Percentiles rank a stretch among this genome's conserved stretches.
These are phyloP conservation scores for Diaporthe nobilis DNA, from an alignment of 2,329 filamentous ascomycete species.

Conservation along the genomic window DNA sequence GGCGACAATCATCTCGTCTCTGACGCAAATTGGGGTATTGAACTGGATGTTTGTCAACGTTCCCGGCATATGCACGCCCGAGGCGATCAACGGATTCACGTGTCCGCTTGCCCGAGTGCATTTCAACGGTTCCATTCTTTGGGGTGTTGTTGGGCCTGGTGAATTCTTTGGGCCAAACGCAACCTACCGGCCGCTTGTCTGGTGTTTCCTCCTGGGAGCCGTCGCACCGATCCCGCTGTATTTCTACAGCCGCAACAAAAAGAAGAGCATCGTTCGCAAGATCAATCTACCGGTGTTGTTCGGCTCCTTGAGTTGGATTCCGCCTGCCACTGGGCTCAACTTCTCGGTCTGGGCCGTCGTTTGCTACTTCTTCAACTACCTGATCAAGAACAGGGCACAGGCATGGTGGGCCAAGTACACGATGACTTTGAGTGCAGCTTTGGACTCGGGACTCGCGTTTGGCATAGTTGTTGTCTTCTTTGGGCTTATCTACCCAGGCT, in stretches of 20 bases:
- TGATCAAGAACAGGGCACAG: slow-evolving; percentile 76
- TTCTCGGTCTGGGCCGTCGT: slow-evolving; percentile 90
- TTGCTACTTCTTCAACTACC: slow-evolving; percentile 87
- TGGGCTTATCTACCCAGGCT: slow-evolving; percentile 85
- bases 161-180: slow-evolving; percentile 86
- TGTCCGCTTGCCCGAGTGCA: slow-evolving; percentile 90
- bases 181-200: slow-evolving; percentile 82
- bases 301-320: slow-evolving; percentile 87
- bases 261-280: slow-evolving; percentile 77
- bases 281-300: slow-evolving; percentile 88
- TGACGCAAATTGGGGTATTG: slow-evolving; percentile 86
- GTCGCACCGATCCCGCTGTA: slow-evolving; percentile 82
- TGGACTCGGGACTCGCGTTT: slow-evolving; percentile 87
- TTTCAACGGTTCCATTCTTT: slow-evolving; percentile 91
- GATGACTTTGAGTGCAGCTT: slow-evolving; percentile 86
- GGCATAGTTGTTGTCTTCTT: slow-evolving; percentile 89
- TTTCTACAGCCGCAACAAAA: slow-evolving; percentile 74
- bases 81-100: slow-evolving; percentile 89
- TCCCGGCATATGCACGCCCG: slow-evolving; percentile 80
- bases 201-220: slow-evolving; percentile 85
- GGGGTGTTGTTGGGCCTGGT: slow-evolving; percentile 87
- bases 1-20: slow-evolving; percentile 80
- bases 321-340: slow-evolving; percentile 87
- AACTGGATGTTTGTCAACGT: slow-evolving; percentile 93
- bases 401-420: slow-evolving; percentile 94